Percentiles rank a stretch among this genome's conserved stretches.
Conservation (phyloP, 2,329 filamentous ascomycete genomes). For the Venturia aucupariae region DNA sequence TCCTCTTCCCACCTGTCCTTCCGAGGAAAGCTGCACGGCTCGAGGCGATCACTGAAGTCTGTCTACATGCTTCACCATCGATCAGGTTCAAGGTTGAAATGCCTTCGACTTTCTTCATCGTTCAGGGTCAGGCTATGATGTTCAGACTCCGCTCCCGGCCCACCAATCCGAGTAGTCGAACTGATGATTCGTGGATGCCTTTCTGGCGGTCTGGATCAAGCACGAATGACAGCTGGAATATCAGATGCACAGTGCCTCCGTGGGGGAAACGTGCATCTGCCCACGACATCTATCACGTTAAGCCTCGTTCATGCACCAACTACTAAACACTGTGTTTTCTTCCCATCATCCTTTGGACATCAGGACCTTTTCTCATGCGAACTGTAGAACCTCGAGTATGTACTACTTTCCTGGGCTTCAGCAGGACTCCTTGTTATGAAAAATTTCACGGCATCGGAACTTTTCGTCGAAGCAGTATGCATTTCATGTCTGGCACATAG, state of each 20-base stretch:
- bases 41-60: neutral
- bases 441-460: neutral
- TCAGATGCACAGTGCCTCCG: neutral
- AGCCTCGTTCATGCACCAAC: neutral
- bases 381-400: too few relatives aligned
- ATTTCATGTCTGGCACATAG: neutral
- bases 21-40: neutral
- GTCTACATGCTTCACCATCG: neutral
- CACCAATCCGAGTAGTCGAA: neutral
- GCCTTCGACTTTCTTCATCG: neutral
- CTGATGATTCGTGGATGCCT: neutral
- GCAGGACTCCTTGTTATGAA: too few relatives aligned
- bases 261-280: neutral
- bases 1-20: neutral
- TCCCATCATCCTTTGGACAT: too few relatives aligned
- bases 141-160: neutral
- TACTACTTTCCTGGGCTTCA: too few relatives aligned
- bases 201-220: neutral
- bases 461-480: neutral
- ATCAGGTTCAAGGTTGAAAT: neutral
- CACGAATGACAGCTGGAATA: neutral
- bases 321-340: neutral
- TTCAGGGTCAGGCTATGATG: constrained; percentile 4
- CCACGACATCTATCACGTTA: neutral
- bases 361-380: too few relatives aligned